Base-by-base conservation (phyloP, 345 rosid species). In the Triadica sebifera region DNA sequence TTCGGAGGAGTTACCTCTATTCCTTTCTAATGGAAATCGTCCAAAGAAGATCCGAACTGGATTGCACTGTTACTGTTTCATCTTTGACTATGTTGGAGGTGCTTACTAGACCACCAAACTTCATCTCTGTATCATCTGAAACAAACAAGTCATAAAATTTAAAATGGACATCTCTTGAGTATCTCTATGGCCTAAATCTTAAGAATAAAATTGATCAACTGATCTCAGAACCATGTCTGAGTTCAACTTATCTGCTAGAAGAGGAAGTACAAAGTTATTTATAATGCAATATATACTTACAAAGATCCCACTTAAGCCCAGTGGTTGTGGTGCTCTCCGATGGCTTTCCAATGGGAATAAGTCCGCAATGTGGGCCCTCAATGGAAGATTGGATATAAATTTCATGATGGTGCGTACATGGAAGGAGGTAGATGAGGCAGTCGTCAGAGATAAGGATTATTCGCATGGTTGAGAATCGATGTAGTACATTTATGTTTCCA, bases 1-100 rank as follows among this genome's bases (percentile, higher is more conserved):
- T 25, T 59, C 12, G 59, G 37, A n/a, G 34, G 22, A 41, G n/a
- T 37, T 53, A 4, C 68, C 24, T 3, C 75, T 47, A 66, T 11
- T 8, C 46, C 72, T 84, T 85, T 78, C 86, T 91, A 29, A 96
- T 86, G 71, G 97, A 86, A 67, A 96, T 91, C 1, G 99, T 96
- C 99, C 98, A 96, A 12, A 96, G 86, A 80, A 96, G 92, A 86
- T 96, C 95, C 0, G 92, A 80, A 77, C 90, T 93, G 0, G 98
- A 91, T 59, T 66, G 80, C 19, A 93, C 93, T 0, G 91, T 93
- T 67, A 96, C 72, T 65, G 69, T 91, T 56, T 88, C 93, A 16
- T 61, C 90, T 69, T 74, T 66, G 17, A 85, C 93, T 49, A 78
- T 68, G 70, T 96, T 96, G 16, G 98, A 96, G 4, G 99, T 90